Percentiles rank a stretch among this genome's conserved stretches.
Evolutionary conservation across 176 grass and related monocot genomes (phyloP).

Genomic region (Carex littledalei): DNA sequence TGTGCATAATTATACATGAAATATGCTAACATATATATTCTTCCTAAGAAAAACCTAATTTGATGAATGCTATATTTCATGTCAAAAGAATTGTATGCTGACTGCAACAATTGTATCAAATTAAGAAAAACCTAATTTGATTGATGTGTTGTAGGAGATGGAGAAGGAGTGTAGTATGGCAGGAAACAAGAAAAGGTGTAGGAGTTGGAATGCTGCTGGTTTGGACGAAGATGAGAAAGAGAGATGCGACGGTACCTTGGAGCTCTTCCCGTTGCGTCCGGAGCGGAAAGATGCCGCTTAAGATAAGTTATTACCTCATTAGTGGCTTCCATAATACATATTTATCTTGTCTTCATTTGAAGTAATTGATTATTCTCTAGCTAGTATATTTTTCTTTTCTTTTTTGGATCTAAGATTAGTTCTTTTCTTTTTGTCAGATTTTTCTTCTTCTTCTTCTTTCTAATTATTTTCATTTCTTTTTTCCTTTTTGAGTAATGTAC

Average conservation of each 20-base stretch:
- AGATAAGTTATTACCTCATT: background rate
- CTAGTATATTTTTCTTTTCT: background rate
- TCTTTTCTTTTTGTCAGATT: background rate
- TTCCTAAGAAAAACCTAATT: background rate
- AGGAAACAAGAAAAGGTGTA: slow-evolving; percentile 8
- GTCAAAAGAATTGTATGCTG: background rate
- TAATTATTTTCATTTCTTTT: background rate
- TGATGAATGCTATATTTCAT: background rate
- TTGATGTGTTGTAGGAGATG: background rate
- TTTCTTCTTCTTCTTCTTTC: background rate
- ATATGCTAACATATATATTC: background rate
- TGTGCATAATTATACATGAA: background rate
- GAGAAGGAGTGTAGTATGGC: background rate
- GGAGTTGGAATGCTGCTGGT: background rate
- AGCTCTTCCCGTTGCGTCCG: slow-evolving; percentile 88
- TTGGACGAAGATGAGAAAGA: slow-evolving; percentile 24
- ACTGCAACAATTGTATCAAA: background rate
- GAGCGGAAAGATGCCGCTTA: slow-evolving; percentile 33
- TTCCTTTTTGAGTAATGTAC: background rate
- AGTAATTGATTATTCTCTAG: background rate
- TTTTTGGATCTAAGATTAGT: background rate
- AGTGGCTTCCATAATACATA: background rate
- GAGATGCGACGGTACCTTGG: slow-evolving; percentile 38
- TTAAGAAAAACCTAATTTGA: background rate
- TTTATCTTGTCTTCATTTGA: background rate